Conservation (phyloP, 257 asterid species). For the Thymus quinquecostatus region DNA sequence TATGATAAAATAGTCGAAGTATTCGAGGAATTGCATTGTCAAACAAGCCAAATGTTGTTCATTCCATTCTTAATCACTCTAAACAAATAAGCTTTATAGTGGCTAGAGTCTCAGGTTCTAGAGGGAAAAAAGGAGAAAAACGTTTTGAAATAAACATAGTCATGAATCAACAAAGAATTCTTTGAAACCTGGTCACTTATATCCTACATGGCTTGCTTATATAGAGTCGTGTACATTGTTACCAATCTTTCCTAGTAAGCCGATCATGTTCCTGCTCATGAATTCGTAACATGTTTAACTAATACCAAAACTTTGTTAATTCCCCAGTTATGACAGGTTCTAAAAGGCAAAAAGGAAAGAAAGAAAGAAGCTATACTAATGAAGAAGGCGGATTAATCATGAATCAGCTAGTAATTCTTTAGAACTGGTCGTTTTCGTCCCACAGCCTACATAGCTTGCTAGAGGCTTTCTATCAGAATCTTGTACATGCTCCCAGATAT, state of each 20-base stretch:
- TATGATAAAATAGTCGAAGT: too few relatives aligned
- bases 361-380: neutral
- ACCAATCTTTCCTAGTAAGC: too few relatives aligned
- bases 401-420: neutral
- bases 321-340: neutral
- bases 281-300: neutral
- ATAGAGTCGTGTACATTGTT: too few relatives aligned
- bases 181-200: too few relatives aligned
- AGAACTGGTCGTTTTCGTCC: neutral
- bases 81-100: too few relatives aligned
- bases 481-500: neutral
- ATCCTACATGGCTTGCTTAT: too few relatives aligned
- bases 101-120: too few relatives aligned
- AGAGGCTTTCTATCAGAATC: neutral
- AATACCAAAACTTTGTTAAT: neutral
- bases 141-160: too few relatives aligned
- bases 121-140: too few relatives aligned
- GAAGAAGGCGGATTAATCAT: neutral
- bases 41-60: neutral
- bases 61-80: neutral
- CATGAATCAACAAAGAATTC: too few relatives aligned
- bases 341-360: neutral
- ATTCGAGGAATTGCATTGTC: neutral
- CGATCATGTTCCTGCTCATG: neutral
- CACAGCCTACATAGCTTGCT: constrained; percentile 5